Conservation (phyloP, 495 filamentous ascomycete species). For the Glutinoglossum americanum region DNA sequence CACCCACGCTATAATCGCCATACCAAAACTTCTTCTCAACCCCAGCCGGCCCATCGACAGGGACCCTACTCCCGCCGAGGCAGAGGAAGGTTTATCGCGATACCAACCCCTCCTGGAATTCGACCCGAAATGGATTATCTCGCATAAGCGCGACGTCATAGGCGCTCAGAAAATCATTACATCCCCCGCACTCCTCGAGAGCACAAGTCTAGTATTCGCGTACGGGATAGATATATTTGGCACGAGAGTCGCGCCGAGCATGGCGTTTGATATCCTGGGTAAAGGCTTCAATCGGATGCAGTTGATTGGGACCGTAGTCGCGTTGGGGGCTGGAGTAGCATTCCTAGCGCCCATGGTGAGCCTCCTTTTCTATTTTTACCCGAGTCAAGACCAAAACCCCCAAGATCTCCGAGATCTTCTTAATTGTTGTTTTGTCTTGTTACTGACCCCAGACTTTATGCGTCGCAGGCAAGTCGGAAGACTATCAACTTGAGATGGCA, state of each 20-base stretch:
- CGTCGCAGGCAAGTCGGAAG: no score
- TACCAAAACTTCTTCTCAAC: slow-evolving; percentile 61
- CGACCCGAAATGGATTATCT: slow-evolving; percentile 59
- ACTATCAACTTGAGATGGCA: no score
- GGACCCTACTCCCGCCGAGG: slow-evolving; percentile 57
- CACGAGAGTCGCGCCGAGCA: slow-evolving; percentile 62
- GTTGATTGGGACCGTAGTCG: slow-evolving; percentile 62
- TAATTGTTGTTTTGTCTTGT: no score
- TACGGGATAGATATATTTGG: slow-evolving; percentile 81
- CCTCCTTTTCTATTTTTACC: slow-evolving; percentile 2
- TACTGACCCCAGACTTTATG: no score
- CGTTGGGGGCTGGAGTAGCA: slow-evolving; percentile 47
- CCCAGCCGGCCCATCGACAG: slow-evolving; percentile 73
- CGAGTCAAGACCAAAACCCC: no score
- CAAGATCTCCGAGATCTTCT: no score
- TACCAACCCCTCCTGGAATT: slow-evolving; percentile 64
- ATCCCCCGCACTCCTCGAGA: slow-evolving; percentile 64
- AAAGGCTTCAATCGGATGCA: slow-evolving; percentile 83
- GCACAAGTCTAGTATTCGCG: slow-evolving; percentile 76
- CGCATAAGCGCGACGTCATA: slow-evolving; percentile 63
- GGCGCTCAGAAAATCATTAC: slow-evolving; percentile 54
- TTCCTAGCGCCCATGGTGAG: slow-evolving; percentile 73
- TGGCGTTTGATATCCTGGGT: slow-evolving; percentile 76
- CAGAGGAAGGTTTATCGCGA: slow-evolving; percentile 60
- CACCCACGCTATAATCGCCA: slow-evolving; percentile 48